Percentiles rank a stretch among this genome's conserved stretches.
Conservation (phyloP, 164 flowering plant genomes). For the Litsea cubeba region DNA sequence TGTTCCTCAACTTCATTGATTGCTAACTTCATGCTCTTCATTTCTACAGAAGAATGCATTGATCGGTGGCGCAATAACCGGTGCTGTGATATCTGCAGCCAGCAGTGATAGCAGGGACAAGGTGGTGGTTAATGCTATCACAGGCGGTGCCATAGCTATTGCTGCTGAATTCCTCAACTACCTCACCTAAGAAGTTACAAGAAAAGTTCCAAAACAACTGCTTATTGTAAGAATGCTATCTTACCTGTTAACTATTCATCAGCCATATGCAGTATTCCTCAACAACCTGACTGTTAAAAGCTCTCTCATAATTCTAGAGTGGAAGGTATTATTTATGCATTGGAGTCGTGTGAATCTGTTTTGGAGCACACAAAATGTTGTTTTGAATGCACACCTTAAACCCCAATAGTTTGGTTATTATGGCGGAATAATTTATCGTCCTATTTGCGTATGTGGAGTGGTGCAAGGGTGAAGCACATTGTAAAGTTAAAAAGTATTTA, state of each 20-base stretch:
- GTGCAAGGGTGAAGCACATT: no score
- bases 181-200: slow-evolving; percentile 35
- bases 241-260: background rate
- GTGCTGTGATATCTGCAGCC: slow-evolving; percentile 67
- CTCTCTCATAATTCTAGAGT: background rate
- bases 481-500: no score
- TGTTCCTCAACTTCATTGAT: no score
- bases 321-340: background rate
- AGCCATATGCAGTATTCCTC: background rate
- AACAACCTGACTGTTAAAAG: background rate
- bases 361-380: background rate
- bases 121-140: slow-evolving; percentile 57
- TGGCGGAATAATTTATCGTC: background rate
- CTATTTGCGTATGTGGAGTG: no score
- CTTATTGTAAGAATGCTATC: background rate
- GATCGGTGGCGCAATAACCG: slow-evolving; percentile 77
- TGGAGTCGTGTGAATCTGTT: background rate
- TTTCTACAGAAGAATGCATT: slow-evolving; percentile 73
- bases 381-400: background rate
- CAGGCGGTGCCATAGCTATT: slow-evolving; percentile 89
- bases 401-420: background rate
- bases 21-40: background rate
- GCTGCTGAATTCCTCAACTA: slow-evolving; percentile 72
- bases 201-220: background rate
- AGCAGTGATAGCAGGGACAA: slow-evolving; percentile 47